Evolutionary conservation across 176 grass and related monocot genomes (phyloP), one percentile per base, ranked within the genome.

Genomic region (Zoysia pacifica): DNA sequence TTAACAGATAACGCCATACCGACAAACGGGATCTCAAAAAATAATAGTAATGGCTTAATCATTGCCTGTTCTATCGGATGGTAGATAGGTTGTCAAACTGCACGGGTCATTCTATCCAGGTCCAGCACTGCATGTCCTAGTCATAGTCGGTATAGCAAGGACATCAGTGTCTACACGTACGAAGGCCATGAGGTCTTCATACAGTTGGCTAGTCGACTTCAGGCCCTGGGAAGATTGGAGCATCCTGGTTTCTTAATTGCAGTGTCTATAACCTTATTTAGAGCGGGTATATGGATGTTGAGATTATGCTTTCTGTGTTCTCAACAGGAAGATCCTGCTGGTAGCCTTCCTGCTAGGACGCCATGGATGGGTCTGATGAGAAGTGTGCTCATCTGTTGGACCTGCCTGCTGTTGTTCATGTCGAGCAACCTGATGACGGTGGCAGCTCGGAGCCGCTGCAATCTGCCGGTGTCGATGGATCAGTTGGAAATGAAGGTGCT

Each of bases 41-140:
- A 43, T 63, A 80, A 82, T 82, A 59, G 6, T 73, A 36, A 61
- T 28, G 28, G 28, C 44, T 82, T 62, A 46, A 78, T 80, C 76
- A 73, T 67, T 79, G 55, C 40, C 75, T 45, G 76, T 66, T 67
- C 35, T 54, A 28, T 28, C 28, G 28, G 38, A 68, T 79, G 40
- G 81, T 67, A 69, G 78, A 89, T 82, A 82, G 67, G 60, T 46
- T 69, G 78, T 86, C 73, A 61, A 86, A 82, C 73, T 73, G 51
- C 61, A 51, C 12, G 70, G n/a, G 62, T 73, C 82, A 82, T 78
- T 81, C 60, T 51, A 76, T 70, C 65, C 65, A 60, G 48, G 75
- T 69, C 64, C 77, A 62, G 56, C 48, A 75, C 9, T 81, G 59
- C 43, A 58, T 85, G 78, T 86, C 72, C 65, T 85, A 56, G 77